Evolutionary conservation across 805 yeast species (phyloP).

Genomic region (Danielozyma ontarioensis): DNA sequence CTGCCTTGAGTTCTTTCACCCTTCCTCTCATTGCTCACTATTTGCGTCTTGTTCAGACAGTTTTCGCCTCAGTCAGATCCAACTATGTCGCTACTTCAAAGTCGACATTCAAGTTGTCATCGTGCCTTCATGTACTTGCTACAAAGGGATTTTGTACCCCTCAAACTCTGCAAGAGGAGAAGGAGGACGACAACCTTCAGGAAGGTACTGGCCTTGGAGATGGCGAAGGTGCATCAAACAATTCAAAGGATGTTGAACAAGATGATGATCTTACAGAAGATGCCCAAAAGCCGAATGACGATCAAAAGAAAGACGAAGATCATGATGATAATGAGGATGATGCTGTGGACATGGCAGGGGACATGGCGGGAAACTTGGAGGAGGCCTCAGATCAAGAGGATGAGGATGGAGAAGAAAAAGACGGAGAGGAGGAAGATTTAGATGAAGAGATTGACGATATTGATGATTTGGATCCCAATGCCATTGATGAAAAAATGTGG

Average conservation of each 20-base stretch:
- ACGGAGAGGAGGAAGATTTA: slow-evolving; percentile 51
- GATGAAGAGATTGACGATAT: slow-evolving; percentile 85
- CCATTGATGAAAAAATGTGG: slow-evolving; percentile 97
- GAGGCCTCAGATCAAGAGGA: slow-evolving; percentile 65
- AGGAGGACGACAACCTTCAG: slow-evolving; percentile 54
- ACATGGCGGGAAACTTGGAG: slow-evolving; percentile 91
- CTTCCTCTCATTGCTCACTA: slow-evolving; percentile 64
- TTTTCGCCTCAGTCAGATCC: slow-evolving; percentile 40
- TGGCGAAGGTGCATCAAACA: slow-evolving; percentile 80
- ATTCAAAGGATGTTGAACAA: slow-evolving; percentile 81
- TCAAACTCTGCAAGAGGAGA: slow-evolving; percentile 63
- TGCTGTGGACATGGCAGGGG: slow-evolving; percentile 93
- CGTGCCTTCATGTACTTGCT: slow-evolving; percentile 55
- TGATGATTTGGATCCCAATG: slow-evolving; percentile 89
- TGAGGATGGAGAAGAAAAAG: slow-evolving; percentile 42
- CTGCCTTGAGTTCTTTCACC: slow-evolving; percentile 51
- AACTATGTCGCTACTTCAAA: slow-evolving; percentile 53
- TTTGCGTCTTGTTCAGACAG: slow-evolving; percentile 36
- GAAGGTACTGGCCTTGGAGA: slow-evolving; percentile 94
- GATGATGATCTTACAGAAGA: slow-evolving; percentile 85
- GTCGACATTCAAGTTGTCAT: slow-evolving; percentile 56
- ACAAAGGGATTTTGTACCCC: slow-evolving; percentile 92
- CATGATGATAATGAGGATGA: slow-evolving; percentile 69
- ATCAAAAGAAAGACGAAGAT: slow-evolving; percentile 54
- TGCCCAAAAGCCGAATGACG: slow-evolving; percentile 70